Evolutionary conservation across 306 rosid species (phyloP), one percentile per base, ranked within the genome.

Genomic region (Abrus precatorius): DNA sequence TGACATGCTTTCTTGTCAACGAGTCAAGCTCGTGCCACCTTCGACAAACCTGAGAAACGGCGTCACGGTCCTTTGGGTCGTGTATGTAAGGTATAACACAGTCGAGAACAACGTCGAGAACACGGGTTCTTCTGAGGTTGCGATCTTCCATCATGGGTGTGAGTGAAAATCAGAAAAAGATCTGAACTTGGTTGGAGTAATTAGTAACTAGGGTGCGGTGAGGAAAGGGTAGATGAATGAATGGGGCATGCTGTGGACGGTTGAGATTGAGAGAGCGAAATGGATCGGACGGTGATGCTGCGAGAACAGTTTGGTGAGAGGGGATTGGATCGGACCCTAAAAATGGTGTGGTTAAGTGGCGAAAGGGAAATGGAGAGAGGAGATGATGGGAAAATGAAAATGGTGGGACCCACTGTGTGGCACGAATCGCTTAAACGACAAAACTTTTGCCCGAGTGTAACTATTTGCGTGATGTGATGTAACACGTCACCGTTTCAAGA

Each of bases 1-100:
- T 95, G 10, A 95, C 95, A 78, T 95, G 99, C 85, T 91, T 93
- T 12, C 99, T 74, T 2, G 99, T 93, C 34, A 88, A 80, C 12
- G 95, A 91, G 76, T 95, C 99, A 2, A 95, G 92, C 75, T 95
- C 97, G 85, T 88, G 87, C 99, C 97, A 95, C 6, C 93, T 84
- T 70, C 89, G 87, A 82, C 99, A 93, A 34, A 93, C 99, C n/a
- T 86, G 91, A 3, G 99, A 95, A 2, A 90, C 89, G 12, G 97
- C 97, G 70, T 89, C 94, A 1, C 97, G 95, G 85, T 93, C 99
- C 57, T 80, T 90, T 0, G 99, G 84, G 82, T 93, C 97, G 45
- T 86, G 68, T 41, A 95, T 88, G 85, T 91, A 93, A 6, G 97
- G 94, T 67, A 95, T 90, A 8, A 95, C 97, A 38, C 88, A 89